These are phyloP conservation scores for Plectosphaerella plurivora DNA, from an alignment of 2,329 filamentous ascomycete genomes.

Conservation along the genomic window DNA sequence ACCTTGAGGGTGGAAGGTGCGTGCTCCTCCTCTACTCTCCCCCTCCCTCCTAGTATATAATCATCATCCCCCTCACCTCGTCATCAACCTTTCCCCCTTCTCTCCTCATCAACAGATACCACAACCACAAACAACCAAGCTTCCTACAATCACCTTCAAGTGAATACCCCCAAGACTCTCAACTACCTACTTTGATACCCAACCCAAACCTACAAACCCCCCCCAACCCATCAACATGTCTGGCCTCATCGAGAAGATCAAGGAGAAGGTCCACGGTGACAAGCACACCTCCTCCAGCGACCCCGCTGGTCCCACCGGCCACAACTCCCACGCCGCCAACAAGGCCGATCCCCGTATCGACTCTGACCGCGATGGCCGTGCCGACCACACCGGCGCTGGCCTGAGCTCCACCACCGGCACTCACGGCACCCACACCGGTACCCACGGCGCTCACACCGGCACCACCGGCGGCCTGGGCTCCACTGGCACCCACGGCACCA, in stretches of 20 bases:
- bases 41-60: constrained; percentile 9
- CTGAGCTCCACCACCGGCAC: constrained; percentile 14
- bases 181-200: constrained; percentile 8
- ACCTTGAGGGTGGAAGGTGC: neutral
- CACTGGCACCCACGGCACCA: constrained; percentile 30
- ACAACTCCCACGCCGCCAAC: constrained; percentile 34
- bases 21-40: neutral
- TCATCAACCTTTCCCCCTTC: neutral
- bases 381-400: constrained; percentile 12
- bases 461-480: constrained; percentile 2
- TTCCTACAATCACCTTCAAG: constrained; percentile 8
- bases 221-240: constrained; percentile 42
- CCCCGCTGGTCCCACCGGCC: constrained; percentile 15
- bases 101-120: constrained; percentile 11
- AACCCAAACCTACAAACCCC: constrained; percentile 4
- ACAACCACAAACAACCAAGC: constrained; percentile 7
- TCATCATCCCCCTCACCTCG: constrained; percentile 3
- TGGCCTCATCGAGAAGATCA: constrained; percentile 54
- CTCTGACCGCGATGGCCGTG: neutral
- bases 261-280: constrained; percentile 47
- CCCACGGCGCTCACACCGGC: constrained; percentile 32
- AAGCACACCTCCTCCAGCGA: constrained; percentile 23
- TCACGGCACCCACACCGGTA: constrained; percentile 6
- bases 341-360: constrained; percentile 42
- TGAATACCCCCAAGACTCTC: constrained; percentile 3